Evolutionary conservation across 2,329 filamentous ascomycete species (phyloP).

Genomic region (Ophiosphaerella herpotricha): DNA sequence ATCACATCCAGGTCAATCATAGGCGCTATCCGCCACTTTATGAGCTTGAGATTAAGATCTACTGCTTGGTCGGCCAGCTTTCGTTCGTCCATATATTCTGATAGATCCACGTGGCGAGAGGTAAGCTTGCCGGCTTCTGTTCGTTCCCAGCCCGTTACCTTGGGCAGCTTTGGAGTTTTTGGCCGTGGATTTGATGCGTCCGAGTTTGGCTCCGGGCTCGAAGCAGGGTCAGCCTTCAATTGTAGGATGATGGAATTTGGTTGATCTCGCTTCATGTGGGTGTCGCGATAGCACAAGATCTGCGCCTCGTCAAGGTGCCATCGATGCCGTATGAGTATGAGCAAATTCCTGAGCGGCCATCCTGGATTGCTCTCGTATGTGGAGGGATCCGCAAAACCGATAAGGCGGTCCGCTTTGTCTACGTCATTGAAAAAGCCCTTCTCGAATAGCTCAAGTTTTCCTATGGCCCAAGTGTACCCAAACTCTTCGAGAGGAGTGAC

Average conservation of each 20-base stretch:
- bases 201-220: conserved; percentile 12
- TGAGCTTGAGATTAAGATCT: conserved; percentile 94
- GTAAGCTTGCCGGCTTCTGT: conserved; percentile 77
- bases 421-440: conserved; percentile 81
- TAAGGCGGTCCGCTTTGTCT: conserved; percentile 73
- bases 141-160: conserved; percentile 94
- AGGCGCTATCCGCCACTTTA: conserved; percentile 97
- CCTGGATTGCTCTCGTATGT: conserved; percentile 86
- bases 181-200: conserved; percentile 24
- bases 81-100: conserved; percentile 90
- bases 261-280: conserved; percentile 75
- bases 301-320: conserved; percentile 79
- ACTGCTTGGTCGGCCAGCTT: conserved; percentile 91
- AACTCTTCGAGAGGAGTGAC: conserved; percentile 60
- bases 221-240: conserved; percentile 27
- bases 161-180: conserved; percentile 67
- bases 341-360: conserved; percentile 89
- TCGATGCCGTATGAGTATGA: conserved; percentile 81
- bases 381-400: conserved; percentile 90
- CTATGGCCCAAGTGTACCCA: conserved; percentile 77
- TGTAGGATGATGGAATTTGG: conserved; percentile 78
- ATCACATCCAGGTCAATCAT: conserved; percentile 84
- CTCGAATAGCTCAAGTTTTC: conserved; percentile 77
- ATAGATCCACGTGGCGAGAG: conserved; percentile 78
- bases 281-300: conserved; percentile 88